Base-by-base conservation (phyloP, 176 grass and related monocot species). In the Ananas comosus region DNA sequence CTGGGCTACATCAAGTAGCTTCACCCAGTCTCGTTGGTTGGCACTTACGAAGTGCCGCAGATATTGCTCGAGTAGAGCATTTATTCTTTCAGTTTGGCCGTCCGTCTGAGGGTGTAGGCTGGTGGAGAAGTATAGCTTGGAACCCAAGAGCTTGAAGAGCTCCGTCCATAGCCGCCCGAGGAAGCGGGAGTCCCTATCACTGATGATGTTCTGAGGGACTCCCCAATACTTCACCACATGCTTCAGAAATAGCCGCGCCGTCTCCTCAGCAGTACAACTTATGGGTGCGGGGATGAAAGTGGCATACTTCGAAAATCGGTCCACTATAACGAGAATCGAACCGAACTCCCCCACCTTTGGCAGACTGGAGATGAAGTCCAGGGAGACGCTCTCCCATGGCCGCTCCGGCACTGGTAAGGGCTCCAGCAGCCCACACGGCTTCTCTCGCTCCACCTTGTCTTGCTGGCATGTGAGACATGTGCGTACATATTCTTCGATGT, bases 391-490 rank as follows among this genome's bases (percentile, higher is more conserved):
- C 14, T 71, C 51, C 12, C 3, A 71, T 57, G 21, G 69, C 3
- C 50, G 1, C 14, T 51, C 50, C 1, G 1, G 51, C 3, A 42
- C 9, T 0, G 1, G 12, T 2, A 56, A n/a, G 0, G 23, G 3
- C 10, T 28, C 69, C 2, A 54, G 12, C 8, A 54, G 17, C 3
- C 69, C 12, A 2, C 8, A 17, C 0, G 69, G 18, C 12, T 71
- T 71, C 0, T 9, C 3, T 2, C 12, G n/a, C 19, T 53, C 22
- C 18, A 71, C 50, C 10, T 71, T 71, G 1, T 71, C 50, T 10
- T 71, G 51, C n/a, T 71, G 51, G 2, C 69, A 71, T 2, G 28
- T 71, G 2, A 71, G 68, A 28, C 66, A 51, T 0, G 48, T 69
- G 14, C 12, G 0, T 2, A 48, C 13, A 19, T 69, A 69, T 1